phyloP scores from a whole-genome alignment of 768 basidiomycete species.

The Multifurca ochricompacta region DNA sequence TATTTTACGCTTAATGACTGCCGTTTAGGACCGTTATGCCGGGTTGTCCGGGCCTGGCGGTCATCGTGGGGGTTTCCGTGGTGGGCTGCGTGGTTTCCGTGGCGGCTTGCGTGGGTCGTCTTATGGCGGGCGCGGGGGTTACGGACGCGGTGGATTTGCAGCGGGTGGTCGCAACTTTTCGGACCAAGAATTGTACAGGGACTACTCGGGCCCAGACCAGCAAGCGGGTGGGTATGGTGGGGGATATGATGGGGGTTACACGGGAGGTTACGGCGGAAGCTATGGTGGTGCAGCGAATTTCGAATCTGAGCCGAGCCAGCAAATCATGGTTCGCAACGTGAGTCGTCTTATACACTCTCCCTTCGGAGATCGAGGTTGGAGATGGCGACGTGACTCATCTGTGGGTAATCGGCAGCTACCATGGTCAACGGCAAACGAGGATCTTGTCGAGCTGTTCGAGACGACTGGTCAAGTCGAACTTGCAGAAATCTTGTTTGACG shows the following conservation, averaged over 20 bases:
- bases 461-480: slow-evolving; percentile 93
- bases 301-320: slow-evolving; percentile 80
- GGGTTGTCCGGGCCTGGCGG: slow-evolving; percentile 65
- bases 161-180: slow-evolving; percentile 61
- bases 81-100: slow-evolving; percentile 32
- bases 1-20: not conserved
- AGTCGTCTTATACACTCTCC: slow-evolving; percentile 32
- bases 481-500: slow-evolving; percentile 92
- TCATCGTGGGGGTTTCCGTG: slow-evolving; percentile 47
- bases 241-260: slow-evolving; percentile 31
- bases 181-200: slow-evolving; percentile 84
- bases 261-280: slow-evolving; percentile 22
- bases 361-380: not conserved
- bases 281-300: slow-evolving; percentile 33
- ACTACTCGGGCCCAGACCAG: slow-evolving; percentile 85
- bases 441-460: slow-evolving; percentile 95
- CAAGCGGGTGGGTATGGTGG: slow-evolving; percentile 34
- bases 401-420: slow-evolving; percentile 55
- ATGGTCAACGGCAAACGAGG: slow-evolving; percentile 99
- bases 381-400: not conserved
- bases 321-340: slow-evolving; percentile 98
- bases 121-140: slow-evolving; percentile 46
- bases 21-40: slow-evolving; percentile 72
- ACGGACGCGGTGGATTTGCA: slow-evolving; percentile 47
- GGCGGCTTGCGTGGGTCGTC: slow-evolving; percentile 46